Percentiles rank a stretch among this genome's conserved stretches.
Conservation (phyloP, 2,329 filamentous ascomycete species). For the Graphilbum fragrans region DNA sequence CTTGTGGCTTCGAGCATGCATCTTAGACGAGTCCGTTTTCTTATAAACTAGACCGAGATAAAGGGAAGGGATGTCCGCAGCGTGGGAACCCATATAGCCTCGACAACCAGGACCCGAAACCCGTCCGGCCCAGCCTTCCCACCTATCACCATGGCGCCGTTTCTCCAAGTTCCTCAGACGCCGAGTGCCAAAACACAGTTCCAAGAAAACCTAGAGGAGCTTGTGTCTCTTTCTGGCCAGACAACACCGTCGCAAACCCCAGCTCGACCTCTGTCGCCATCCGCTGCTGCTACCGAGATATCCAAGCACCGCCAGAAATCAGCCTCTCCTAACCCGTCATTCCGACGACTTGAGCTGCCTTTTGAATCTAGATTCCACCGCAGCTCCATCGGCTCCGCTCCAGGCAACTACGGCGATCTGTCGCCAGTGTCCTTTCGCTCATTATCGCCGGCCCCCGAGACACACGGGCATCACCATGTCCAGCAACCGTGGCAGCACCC, state of each 20-base stretch:
- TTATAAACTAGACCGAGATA: too few relatives aligned
- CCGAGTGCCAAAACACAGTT: slow-evolving; percentile 11
- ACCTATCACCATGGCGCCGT: slow-evolving; percentile 11
- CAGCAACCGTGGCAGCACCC: not conserved
- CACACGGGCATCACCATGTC: not conserved
- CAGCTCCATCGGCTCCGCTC: slow-evolving; percentile 28
- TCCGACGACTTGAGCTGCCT: slow-evolving; percentile 15
- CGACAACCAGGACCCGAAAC: too few relatives aligned
- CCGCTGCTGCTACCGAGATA: not conserved
- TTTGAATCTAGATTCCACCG: slow-evolving; percentile 20
- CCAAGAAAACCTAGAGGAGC: slow-evolving; percentile 12
- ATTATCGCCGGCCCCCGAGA: slow-evolving; percentile 3
- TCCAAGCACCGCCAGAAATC: not conserved
- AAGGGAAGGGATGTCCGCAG: too few relatives aligned
- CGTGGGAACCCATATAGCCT: too few relatives aligned
- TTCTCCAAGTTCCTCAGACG: slow-evolving; percentile 14
- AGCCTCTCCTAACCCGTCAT: not conserved
- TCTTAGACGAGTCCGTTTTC: too few relatives aligned
- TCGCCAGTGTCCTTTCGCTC: slow-evolving; percentile 13
- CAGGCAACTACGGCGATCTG: slow-evolving; percentile 17
- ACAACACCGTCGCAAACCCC: not conserved
- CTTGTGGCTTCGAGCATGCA: too few relatives aligned
- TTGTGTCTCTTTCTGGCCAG: slow-evolving; percentile 1
- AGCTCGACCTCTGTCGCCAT: not conserved
- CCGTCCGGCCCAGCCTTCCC: not conserved